Conservation (phyloP, 2,329 filamentous ascomycete genomes). For the Scedosporium aurantiacum region DNA sequence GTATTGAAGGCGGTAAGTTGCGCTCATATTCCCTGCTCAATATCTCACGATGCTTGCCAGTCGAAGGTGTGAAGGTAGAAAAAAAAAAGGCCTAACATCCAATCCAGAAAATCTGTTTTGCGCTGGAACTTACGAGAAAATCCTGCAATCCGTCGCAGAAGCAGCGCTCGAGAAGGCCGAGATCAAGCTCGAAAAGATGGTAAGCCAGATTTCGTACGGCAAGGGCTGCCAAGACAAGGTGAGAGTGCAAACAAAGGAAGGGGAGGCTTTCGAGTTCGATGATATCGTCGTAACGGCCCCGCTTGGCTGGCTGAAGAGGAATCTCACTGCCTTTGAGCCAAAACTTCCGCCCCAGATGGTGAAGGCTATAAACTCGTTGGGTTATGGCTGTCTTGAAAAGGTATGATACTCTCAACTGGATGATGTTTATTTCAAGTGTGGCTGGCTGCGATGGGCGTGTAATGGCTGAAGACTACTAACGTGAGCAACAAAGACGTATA, state of each 20-base stretch:
- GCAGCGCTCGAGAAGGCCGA: slow-evolving; percentile 44
- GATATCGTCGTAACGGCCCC: slow-evolving; percentile 59
- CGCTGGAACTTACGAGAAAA: slow-evolving; percentile 46
- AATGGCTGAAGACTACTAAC: not conserved
- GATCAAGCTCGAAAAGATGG: slow-evolving; percentile 39
- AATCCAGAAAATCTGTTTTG: slow-evolving; percentile 46
- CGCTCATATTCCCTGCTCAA: not conserved
- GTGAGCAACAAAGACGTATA: slow-evolving; percentile 31
- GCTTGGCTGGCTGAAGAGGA: slow-evolving; percentile 56
- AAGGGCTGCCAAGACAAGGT: slow-evolving; percentile 21
- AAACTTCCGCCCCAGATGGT: slow-evolving; percentile 44
- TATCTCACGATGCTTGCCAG: not conserved
- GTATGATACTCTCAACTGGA: slow-evolving; percentile 21
- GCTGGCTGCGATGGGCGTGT: too few species aligned
- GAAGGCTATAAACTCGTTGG: slow-evolving; percentile 51
- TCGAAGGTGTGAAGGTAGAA: not conserved
- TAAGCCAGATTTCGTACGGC: slow-evolving; percentile 28
- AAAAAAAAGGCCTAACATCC: not conserved
- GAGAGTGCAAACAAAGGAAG: slow-evolving; percentile 33
- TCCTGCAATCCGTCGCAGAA: slow-evolving; percentile 46
- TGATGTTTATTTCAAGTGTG: not conserved
- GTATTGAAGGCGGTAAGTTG: slow-evolving; percentile 54
- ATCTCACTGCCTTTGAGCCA: slow-evolving; percentile 48
- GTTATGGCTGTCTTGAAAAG: slow-evolving; percentile 64
- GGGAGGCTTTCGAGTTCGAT: slow-evolving; percentile 43